Percentiles rank a stretch among this genome's conserved stretches.
These are phyloP conservation scores for Hyaloscypha finlandica DNA, from an alignment of 495 filamentous ascomycete species.

Conservation along the genomic window DNA sequence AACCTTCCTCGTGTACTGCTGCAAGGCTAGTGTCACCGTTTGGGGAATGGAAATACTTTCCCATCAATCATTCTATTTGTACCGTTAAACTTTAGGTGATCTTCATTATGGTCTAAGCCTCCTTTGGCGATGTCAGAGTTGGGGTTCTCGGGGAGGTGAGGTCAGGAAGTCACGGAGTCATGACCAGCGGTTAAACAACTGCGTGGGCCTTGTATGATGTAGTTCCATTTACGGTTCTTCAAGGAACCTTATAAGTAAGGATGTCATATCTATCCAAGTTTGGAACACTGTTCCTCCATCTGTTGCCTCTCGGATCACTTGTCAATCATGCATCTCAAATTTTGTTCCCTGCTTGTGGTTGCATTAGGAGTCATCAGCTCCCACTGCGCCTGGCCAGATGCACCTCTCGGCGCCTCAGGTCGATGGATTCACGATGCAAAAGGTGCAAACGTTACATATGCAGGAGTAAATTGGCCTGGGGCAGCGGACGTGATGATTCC, in stretches of 20 bases:
- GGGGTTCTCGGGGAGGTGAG: too few species aligned
- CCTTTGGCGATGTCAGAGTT: too few species aligned
- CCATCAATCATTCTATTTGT: too few species aligned
- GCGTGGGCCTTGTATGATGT: neutral
- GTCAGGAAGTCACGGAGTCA: too few species aligned
- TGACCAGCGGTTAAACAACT: neutral
- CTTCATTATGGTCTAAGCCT: too few species aligned
- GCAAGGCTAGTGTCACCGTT: too few species aligned
- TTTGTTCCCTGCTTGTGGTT: neutral
- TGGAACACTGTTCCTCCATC: neutral
- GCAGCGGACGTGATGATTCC: conserved; percentile 46
- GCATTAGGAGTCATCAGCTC: neutral
- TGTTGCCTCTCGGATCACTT: neutral
- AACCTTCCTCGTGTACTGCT: too few species aligned
- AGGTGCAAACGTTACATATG: conserved; percentile 40
- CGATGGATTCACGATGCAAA: conserved; percentile 43
- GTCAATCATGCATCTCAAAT: conserved; percentile 11
- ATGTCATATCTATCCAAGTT: neutral
- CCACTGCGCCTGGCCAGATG: conserved; percentile 13
- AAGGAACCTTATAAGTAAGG: neutral
- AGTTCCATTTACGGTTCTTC: neutral
- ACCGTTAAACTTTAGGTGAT: too few species aligned
- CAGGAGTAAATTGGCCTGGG: conserved; percentile 49
- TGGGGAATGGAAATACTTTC: too few species aligned
- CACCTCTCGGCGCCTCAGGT: conserved; percentile 27